phyloP scores from a whole-genome alignment of 495 filamentous ascomycete species.

The Apiosordaria backusii region DNA sequence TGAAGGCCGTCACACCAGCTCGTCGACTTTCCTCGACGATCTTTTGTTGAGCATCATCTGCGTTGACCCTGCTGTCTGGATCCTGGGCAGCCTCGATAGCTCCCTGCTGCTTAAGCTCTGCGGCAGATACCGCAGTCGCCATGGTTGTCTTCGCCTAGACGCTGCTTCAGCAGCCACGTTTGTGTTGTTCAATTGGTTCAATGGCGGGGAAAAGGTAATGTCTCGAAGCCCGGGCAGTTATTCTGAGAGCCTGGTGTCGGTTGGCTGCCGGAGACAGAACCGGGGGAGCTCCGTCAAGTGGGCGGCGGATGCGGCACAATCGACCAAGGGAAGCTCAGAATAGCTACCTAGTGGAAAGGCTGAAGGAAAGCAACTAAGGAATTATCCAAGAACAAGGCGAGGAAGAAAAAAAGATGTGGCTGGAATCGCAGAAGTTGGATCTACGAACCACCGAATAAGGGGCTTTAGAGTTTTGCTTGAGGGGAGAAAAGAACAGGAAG shows the following conservation, averaged over 20 bases:
- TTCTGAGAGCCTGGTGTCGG: neutral
- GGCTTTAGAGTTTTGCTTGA: slow-evolving; percentile 1
- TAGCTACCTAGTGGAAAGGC: neutral
- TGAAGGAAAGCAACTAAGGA: slow-evolving; percentile 2
- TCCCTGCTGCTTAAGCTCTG: slow-evolving; percentile 75
- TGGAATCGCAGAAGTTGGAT: slow-evolving; percentile 20
- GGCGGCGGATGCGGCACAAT: slow-evolving; percentile 22
- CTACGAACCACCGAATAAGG: slow-evolving; percentile 2
- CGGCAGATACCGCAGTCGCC: slow-evolving; percentile 37
- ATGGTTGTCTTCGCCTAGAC: slow-evolving; percentile 26
- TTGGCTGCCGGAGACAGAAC: slow-evolving; percentile 3
- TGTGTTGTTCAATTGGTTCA: slow-evolving; percentile 24
- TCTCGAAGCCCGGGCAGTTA: too few species aligned
- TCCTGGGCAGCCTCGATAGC: slow-evolving; percentile 68
- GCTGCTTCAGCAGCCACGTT: slow-evolving; percentile 21
- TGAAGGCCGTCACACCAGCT: slow-evolving; percentile 72
- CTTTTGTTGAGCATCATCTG: slow-evolving; percentile 65
- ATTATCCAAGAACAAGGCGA: slow-evolving; percentile 11
- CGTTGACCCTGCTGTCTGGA: slow-evolving; percentile 62
- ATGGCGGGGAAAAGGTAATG: neutral
- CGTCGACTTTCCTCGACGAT: slow-evolving; percentile 71
- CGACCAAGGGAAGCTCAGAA: neutral
- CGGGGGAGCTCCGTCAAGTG: neutral
- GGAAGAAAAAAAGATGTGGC: slow-evolving; percentile 9
- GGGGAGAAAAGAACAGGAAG: slow-evolving; percentile 2